These are phyloP conservation scores for Juglanconis sp. DNA, from an alignment of 2,329 filamentous ascomycete genomes.

Conservation along the genomic window DNA sequence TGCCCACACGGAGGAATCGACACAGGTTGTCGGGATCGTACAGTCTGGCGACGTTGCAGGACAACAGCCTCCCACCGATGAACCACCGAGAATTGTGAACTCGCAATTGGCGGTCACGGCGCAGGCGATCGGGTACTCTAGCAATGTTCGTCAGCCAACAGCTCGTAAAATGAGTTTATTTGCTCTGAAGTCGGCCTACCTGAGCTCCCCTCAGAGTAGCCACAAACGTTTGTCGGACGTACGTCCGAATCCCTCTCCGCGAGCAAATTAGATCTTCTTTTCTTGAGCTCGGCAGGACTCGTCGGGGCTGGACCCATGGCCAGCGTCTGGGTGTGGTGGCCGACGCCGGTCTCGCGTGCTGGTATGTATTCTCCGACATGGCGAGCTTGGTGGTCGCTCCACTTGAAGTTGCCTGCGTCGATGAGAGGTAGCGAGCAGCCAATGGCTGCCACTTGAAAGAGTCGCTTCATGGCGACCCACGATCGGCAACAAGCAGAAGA, in stretches of 20 bases:
- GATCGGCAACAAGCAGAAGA: neutral
- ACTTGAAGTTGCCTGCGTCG: slow-evolving; percentile 14
- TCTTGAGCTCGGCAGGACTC: slow-evolving; percentile 2
- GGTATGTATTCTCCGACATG: slow-evolving; percentile 4
- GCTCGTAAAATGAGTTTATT: slow-evolving; percentile 1
- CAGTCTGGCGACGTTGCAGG: slow-evolving; percentile 22
- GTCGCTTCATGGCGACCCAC: neutral
- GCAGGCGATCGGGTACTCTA: slow-evolving; percentile 27
- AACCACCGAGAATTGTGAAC: slow-evolving; percentile 24
- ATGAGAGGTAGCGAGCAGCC: neutral
- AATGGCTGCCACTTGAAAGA: slow-evolving; percentile 5
- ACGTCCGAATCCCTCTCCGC: slow-evolving; percentile 23
- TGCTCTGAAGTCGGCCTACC: slow-evolving; percentile 24
- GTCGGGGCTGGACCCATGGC: slow-evolving; percentile 12
- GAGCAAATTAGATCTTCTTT: neutral
- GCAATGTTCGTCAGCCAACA: neutral
- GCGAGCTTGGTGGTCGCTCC: slow-evolving; percentile 1
- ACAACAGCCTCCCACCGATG: slow-evolving; percentile 31
- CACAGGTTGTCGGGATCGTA: slow-evolving; percentile 27
- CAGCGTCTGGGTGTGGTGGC: slow-evolving; percentile 7
- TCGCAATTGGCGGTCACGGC: slow-evolving; percentile 24
- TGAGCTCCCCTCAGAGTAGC: slow-evolving; percentile 30
- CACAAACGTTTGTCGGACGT: neutral
- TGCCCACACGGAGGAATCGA: slow-evolving; percentile 21
- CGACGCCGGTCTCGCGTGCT: slow-evolving; percentile 6